Base-by-base conservation (phyloP, 2,329 filamentous ascomycete genomes). In the Fusarium ambrosium region DNA sequence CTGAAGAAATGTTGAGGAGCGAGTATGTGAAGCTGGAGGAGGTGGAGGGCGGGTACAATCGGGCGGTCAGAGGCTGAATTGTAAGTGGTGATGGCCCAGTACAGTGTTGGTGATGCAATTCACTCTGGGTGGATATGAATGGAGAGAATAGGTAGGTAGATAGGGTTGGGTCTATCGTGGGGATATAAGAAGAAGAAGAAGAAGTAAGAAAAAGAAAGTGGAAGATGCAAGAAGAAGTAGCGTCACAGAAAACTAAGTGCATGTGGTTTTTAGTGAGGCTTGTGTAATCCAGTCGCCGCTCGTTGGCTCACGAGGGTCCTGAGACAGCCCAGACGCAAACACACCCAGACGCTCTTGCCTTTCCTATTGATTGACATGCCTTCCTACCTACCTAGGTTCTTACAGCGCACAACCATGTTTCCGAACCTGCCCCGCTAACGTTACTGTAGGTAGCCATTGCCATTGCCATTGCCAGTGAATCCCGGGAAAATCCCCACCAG, bases 221-320 rank as follows among this genome's bases (percentile, higher is more conserved):
- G 37, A 32, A 68, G 53, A 45, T 36, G 45, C 14, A 37, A 63
- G 48, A 39, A 56, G 37, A 48, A 63, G 34, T 29, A 60, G 53
- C 36, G 61, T 61, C 48, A 69, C 65, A 58, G 64, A 55, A 63
- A 18, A 27, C n/a, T 39, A 51, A 51, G 37, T 62, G 34, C 16
- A 62, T 20, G n/a, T 24, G 32, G 11, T 64, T 36, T 67, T 71
- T 69, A 69, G 67, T 66, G 69, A 74, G 64, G 72, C 69, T 71
- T 75, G 70, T 64, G 66, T 76, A 75, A 78, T 75, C 66, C 48
- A 55, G 64, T 68, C 55, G 69, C 68, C 71, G 66, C 73, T 76
- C 64, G 71, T 73, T 77, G 72, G 75, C 73, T 71, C 71, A 72
- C 62, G 64, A 74, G 72, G 73, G 63, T 27, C 53, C 63, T 59